Conservation (phyloP, 1,284 basidiomycete genomes). For the Termitomyces sp. region DNA sequence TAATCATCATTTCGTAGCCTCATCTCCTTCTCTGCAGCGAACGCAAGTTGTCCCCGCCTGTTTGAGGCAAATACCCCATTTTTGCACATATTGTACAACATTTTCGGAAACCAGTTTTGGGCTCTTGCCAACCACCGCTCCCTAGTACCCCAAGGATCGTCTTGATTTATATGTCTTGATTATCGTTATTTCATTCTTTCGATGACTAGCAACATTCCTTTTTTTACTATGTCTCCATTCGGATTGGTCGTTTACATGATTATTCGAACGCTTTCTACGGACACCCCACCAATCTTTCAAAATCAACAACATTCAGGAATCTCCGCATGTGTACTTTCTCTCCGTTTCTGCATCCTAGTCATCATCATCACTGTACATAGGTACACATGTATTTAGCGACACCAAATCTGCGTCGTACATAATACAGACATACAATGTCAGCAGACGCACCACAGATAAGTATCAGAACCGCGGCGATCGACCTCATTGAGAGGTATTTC, state of each 20-base stretch:
- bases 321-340: neutral
- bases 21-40: neutral
- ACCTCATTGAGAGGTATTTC: too few relatives aligned
- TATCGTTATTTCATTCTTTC: constrained; percentile 1
- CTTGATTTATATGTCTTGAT: neutral
- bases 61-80: neutral
- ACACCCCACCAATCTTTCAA: neutral
- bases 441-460: neutral
- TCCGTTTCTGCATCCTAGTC: neutral
- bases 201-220: neutral
- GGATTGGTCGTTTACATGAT: neutral
- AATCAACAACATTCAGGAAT: neutral
- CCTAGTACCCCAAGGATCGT: neutral
- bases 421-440: neutral
- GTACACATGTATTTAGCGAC: neutral
- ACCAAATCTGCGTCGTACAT: neutral
- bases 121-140: neutral
- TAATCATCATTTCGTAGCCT: neutral
- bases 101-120: neutral
- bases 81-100: neutral
- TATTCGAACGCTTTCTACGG: neutral
- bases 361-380: neutral
- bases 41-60: constrained; percentile 5
- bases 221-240: neutral
- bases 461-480: neutral